Conservation (phyloP, 2,329 filamentous ascomycete species). For the Fonsecaea nubica region DNA sequence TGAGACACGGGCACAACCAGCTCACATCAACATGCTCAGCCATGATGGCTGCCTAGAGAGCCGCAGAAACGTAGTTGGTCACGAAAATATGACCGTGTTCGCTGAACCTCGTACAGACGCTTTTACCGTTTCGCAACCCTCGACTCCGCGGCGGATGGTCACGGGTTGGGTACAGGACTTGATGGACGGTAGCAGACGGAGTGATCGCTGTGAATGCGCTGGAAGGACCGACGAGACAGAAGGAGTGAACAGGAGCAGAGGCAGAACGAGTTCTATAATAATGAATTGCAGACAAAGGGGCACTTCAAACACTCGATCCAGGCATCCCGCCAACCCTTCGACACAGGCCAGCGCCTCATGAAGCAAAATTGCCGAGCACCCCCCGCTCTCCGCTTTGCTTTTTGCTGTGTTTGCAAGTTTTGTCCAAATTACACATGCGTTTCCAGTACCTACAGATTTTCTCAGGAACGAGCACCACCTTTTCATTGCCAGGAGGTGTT, state of each 20-base stretch:
- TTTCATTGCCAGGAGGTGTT: neutral
- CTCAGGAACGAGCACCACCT: neutral
- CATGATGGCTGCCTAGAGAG: slow-evolving; percentile 43
- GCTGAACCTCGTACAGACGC: neutral
- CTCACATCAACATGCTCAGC: slow-evolving; percentile 51
- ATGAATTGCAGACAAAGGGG: slow-evolving; percentile 4
- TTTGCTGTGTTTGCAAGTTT: slow-evolving; percentile 12
- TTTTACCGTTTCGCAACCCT: neutral
- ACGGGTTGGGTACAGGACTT: neutral
- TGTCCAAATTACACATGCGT: neutral
- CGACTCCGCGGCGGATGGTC: neutral
- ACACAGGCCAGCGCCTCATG: neutral
- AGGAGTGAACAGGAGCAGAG: neutral
- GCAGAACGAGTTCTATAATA: neutral
- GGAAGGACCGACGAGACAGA: neutral
- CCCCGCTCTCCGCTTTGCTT: neutral
- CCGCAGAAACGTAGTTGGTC: neutral
- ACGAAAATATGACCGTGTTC: neutral
- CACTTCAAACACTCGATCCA: slow-evolving; percentile 11
- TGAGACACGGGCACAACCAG: neutral
- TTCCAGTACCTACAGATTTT: neutral
- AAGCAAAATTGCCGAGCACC: slow-evolving; percentile 3
- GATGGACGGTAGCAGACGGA: neutral
- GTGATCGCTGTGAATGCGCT: neutral
- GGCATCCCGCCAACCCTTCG: slow-evolving; percentile 11